A percentile compares a stretch with the other conserved stretches of the same genome.
Conservation (phyloP, 192 early-diverging fungal species). For the Gamsiella multidivaricata region DNA sequence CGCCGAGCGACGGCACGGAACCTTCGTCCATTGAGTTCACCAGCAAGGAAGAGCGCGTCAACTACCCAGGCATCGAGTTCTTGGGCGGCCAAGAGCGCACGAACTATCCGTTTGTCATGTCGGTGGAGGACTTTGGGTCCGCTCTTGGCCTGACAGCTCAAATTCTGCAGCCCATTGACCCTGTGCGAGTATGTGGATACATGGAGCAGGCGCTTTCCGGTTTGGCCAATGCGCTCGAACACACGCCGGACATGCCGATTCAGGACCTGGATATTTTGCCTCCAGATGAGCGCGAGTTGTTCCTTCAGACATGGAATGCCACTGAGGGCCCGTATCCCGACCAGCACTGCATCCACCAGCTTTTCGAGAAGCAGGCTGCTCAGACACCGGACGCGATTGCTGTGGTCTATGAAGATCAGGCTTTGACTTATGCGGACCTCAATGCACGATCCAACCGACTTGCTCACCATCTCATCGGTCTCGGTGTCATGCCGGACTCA, state of each 20-base stretch:
- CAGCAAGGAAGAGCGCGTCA: too few species aligned
- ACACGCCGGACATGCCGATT: background rate
- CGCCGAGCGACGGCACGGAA: too few species aligned
- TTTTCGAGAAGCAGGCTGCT: conserved; percentile 6
- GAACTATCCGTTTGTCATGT: too few species aligned
- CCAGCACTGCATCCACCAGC: background rate
- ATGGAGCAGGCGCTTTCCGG: too few species aligned
- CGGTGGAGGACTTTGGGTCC: too few species aligned
- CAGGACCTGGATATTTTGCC: background rate
- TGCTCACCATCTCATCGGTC: background rate
- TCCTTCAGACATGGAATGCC: background rate
- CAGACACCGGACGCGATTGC: conserved; percentile 1
- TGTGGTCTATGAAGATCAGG: background rate
- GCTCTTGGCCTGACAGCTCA: too few species aligned
- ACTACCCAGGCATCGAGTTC: too few species aligned
- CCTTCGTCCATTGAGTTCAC: too few species aligned
- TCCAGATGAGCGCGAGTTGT: background rate
- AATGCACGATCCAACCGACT: background rate
- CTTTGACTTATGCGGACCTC: background rate
- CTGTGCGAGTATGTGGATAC: too few species aligned
- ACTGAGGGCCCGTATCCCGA: background rate
- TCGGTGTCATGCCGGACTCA: background rate
- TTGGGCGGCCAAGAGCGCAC: too few species aligned
- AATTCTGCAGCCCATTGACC: too few species aligned
- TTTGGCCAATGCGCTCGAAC: too few species aligned